Evolutionary conservation across 768 basidiomycete genomes (phyloP), one percentile per base, ranked within the genome.

Genomic region (Mycena amicta): DNA sequence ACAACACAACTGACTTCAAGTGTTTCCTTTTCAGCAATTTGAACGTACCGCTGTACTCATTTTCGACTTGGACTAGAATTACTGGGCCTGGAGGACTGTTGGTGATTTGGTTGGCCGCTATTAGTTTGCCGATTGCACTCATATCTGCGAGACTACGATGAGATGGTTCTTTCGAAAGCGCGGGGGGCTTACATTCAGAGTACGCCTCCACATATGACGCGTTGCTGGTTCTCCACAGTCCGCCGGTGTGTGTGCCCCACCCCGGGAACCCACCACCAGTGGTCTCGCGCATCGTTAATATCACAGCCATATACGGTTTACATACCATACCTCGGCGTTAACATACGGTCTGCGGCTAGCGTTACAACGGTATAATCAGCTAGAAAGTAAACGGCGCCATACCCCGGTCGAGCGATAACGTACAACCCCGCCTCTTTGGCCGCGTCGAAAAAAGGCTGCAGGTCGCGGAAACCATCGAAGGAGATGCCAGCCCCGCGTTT

Each of bases 71-170:
- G 18, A 57, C 58, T 37, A 75, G 74, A 33, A 76, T 83, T 31
- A 84, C 74, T 13, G 85, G 84, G 0, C 86, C 86, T n/a, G n/a
- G n/a, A n/a, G n/a, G n/a, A 11, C 83, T 86, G 18, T 83, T 79
- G 13, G 83, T 81, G 55, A 86, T 80, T 65, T 87, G 77, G 66
- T 85, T 83, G 49, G 71, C 71, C 3, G 83, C 80, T 28, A 84
- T 71, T 40, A 77, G 69, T 3, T 70, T 59, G 8, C 79, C 77
- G 3, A 86, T 70, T n/a, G 75, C 70, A 26, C 78, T 75, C 58
- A 85, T 76, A 52, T 87, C 62, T 63, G 52, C 22, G 76, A n/a
- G 30, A n/a, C 20, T 13, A 43, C 1, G 6, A 5, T 57, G 31
- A 54, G 33, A 23, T n/a, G 2, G 12, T 15, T 2, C 3, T 26